Base-by-base conservation (phyloP, 371 early-diverging fungal genomes). In the Syncephalastrum sp. region DNA sequence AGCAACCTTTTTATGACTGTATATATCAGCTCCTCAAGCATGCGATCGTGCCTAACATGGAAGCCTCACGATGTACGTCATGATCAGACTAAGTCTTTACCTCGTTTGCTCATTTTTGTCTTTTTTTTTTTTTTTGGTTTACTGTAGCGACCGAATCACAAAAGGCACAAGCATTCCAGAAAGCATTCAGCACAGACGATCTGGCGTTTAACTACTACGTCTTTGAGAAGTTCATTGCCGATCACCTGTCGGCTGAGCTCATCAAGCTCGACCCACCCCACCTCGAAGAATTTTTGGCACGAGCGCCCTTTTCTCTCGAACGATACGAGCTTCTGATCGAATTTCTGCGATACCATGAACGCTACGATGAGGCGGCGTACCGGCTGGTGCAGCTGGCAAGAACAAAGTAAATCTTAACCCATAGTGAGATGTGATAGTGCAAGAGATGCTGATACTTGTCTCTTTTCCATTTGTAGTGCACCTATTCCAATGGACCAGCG, bases 1-100 rank as follows among this genome's bases (percentile, higher is more conserved):
- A 85, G 27, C 55, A 78, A 50, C 71, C 61, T 0, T 88, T 88
- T 59, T 89, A 87, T 70, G 64, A 69, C 24, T 70, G 80, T 45
- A 64, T 83, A 1, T 71, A 83, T 19, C 54, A 77, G 8, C 57
- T 84, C 6, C 57, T 77, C 17, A 57, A 58, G 48, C 63, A 62
- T 43, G 45, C 58, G n/a, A 54, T 56, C 46, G 43, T 27, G 55
- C 56, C 59, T 10, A 33, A 33, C 38, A 12, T 33, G 38, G 38
- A 33, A 33, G 38, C 38, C 38, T 33, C 38, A 10, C 38, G 38
- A 33, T 33, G 38, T 33, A 33, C 7, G 38, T 33, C 8, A 12
- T 12, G 4, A 4, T 2, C 38, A 33, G 5, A 12, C 2, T 10
- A 33, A 10, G 38, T 2, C 2, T 6, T 10, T 33, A 12, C 38